A percentile compares a stretch with the other conserved stretches of the same genome.
Conservation (phyloP, 1,284 basidiomycete species). For the Tilletia setariae region DNA sequence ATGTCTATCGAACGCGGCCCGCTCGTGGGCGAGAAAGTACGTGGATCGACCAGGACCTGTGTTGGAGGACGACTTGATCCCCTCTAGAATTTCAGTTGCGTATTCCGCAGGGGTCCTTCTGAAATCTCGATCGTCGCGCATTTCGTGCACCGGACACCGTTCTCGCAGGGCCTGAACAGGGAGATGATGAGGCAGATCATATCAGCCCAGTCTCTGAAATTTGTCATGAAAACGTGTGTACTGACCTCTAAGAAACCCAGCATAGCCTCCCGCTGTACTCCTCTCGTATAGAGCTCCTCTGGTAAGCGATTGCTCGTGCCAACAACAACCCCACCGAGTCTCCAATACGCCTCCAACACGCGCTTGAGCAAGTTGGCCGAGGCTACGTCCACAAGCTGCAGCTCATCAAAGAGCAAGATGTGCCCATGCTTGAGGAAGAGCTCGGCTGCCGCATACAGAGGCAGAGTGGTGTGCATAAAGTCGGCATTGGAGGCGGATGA, state of each 20-base stretch:
- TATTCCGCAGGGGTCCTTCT: slow-evolving; percentile 50
- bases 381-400: slow-evolving; percentile 70
- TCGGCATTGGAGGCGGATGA: slow-evolving; percentile 18
- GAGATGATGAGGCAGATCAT: neutral
- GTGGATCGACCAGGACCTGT: neutral
- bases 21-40: slow-evolving; percentile 36
- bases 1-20: slow-evolving; percentile 25
- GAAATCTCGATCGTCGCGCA: slow-evolving; percentile 57
- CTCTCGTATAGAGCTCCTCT: slow-evolving; percentile 67
- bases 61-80: neutral
- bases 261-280: slow-evolving; percentile 12
- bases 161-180: slow-evolving; percentile 67
- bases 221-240: no score
- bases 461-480: slow-evolving; percentile 50
- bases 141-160: slow-evolving; percentile 64
- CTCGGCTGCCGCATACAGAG: slow-evolving; percentile 59
- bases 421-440: slow-evolving; percentile 62
- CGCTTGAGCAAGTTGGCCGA: slow-evolving; percentile 66
- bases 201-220: neutral
- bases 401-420: slow-evolving; percentile 68
- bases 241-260: slow-evolving; percentile 14
- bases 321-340: slow-evolving; percentile 68
- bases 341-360: slow-evolving; percentile 72
- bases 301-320: slow-evolving; percentile 65
- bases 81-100: neutral